Evolutionary conservation across 352 stramenopile species (phyloP), one percentile per base, ranked within the genome.

Genomic region (Blastocystis sp.): DNA sequence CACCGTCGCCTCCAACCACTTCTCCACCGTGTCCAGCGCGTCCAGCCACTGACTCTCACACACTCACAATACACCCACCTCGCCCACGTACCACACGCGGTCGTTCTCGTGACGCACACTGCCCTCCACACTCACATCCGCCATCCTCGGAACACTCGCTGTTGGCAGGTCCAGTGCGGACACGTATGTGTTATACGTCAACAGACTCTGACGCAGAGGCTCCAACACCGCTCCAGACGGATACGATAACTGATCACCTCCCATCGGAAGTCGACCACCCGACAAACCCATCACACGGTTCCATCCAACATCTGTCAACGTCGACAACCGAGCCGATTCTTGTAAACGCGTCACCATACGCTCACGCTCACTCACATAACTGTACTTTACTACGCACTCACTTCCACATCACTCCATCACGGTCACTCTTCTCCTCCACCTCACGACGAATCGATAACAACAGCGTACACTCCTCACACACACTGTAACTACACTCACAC

Each of bases 1-100:
- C 0, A 96, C 92, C 0, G 93, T 96, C 24, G 91, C 93, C 90
- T 96, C 93, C 2, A 96, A 90, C 93, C 93, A 96, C 74, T 96
- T 93, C 76, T 95, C 94, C 43, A 96, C 93, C 0, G 93, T 96
- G 76, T 96, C 93, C 81, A 94, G 93, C 40, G 95, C 93, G 81
- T 96, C 93, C 2, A 96, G 90, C 93, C 93, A 96, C 79, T 95
- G 45, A 7, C n/a, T 0, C 24, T 74, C 2, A 74, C 9, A 54
- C 3, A 74, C 1, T 10, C 34, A 3, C 28, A 34, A 34, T 0
- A 34, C 28, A 34, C 28, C 28, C 43, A 74, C 64, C 24, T 81
- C 19, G 42, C 71, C 71, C 11, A 81, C 45, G 48, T 64, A 81
- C 43, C 62, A 81, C 17, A 48, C 43, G 11, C 71, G 71, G 40